Conservation (phyloP, 768 basidiomycete species). For the Rhodotorula paludigena region DNA sequence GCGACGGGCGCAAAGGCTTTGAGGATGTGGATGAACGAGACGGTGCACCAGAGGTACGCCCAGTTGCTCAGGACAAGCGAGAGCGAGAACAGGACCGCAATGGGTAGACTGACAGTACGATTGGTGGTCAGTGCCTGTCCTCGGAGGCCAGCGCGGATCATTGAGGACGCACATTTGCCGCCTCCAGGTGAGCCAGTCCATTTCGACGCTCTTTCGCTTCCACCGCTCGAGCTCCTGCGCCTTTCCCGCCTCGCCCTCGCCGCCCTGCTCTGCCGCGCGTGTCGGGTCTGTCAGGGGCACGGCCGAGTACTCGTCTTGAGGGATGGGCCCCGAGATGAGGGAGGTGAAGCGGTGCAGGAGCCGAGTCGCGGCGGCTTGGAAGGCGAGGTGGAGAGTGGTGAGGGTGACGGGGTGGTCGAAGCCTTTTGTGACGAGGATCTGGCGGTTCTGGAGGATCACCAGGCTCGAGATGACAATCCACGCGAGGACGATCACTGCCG, state of each 20-base stretch:
- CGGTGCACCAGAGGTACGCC: constrained; percentile 59
- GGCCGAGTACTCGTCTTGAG: constrained; percentile 15
- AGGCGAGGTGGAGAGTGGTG: constrained; percentile 30
- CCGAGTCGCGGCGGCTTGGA: constrained; percentile 62
- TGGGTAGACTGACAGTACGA: constrained; percentile 66
- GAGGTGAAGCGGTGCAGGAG: constrained; percentile 72
- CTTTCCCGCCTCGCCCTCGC: background rate
- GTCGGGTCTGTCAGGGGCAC: constrained; percentile 10
- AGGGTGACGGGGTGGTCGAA: constrained; percentile 84
- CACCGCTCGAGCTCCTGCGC: constrained; percentile 2
- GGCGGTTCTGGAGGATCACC: constrained; percentile 26
- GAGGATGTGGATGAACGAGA: constrained; percentile 54
- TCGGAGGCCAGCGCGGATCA: background rate
- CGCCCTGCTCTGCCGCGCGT: background rate
- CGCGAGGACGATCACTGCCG: constrained; percentile 2
- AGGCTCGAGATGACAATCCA: constrained; percentile 19
- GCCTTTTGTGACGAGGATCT: constrained; percentile 53
- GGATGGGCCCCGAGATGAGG: constrained; percentile 65
- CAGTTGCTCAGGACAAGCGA: constrained; percentile 85
- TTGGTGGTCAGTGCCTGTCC: too few relatives aligned
- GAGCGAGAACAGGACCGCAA: constrained; percentile 85
- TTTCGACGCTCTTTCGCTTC: constrained; percentile 55
- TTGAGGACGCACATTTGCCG: constrained; percentile 13
- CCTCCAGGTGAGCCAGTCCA: constrained; percentile 68
- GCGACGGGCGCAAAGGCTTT: constrained; percentile 84